phyloP scores from a whole-genome alignment of 2,329 filamentous ascomycete species.

The Alternaria consortialis region DNA sequence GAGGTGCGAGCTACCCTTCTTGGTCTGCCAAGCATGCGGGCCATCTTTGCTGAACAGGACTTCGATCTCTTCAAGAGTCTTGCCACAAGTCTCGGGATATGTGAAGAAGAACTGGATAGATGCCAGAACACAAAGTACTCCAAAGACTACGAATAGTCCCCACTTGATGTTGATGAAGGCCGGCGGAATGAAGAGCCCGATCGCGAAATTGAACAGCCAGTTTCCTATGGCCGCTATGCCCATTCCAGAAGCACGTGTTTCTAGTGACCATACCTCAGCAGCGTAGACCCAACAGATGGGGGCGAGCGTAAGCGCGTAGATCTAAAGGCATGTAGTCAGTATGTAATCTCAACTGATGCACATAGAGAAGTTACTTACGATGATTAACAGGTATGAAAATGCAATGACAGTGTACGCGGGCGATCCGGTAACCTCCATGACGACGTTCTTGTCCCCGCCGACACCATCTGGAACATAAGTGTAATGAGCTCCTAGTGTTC shows the following conservation, averaged over 20 bases:
- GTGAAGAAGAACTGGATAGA: conserved; percentile 73
- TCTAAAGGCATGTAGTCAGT: conserved; percentile 30
- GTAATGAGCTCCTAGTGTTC: conserved; percentile 62
- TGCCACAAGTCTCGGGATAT: conserved; percentile 75
- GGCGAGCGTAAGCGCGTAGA: conserved; percentile 71
- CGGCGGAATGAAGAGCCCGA: conserved; percentile 64
- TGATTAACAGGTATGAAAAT: conserved; percentile 77
- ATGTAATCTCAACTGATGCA: not conserved
- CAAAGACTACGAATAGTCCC: conserved; percentile 78
- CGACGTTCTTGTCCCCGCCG: conserved; percentile 60
- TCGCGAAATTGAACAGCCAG: conserved; percentile 68
- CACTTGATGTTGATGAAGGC: conserved; percentile 67
- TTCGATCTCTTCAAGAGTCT: conserved; percentile 80
- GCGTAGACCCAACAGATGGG: conserved; percentile 68
- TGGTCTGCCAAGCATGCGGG: conserved; percentile 65
- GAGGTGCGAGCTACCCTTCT: conserved; percentile 35
- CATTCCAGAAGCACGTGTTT: conserved; percentile 68
- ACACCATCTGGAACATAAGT: conserved; percentile 48
- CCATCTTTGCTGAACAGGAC: conserved; percentile 68
- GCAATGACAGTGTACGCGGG: conserved; percentile 66
- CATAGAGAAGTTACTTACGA: conserved; percentile 34
- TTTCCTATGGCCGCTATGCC: conserved; percentile 71
- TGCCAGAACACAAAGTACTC: conserved; percentile 72
- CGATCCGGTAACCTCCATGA: conserved; percentile 60
- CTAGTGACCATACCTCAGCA: conserved; percentile 68